A percentile compares a stretch with the other conserved stretches of the same genome.
These are phyloP conservation scores for Globisporangium cystogenes DNA, from an alignment of 352 stramenopile genomes.

Conservation along the genomic window DNA sequence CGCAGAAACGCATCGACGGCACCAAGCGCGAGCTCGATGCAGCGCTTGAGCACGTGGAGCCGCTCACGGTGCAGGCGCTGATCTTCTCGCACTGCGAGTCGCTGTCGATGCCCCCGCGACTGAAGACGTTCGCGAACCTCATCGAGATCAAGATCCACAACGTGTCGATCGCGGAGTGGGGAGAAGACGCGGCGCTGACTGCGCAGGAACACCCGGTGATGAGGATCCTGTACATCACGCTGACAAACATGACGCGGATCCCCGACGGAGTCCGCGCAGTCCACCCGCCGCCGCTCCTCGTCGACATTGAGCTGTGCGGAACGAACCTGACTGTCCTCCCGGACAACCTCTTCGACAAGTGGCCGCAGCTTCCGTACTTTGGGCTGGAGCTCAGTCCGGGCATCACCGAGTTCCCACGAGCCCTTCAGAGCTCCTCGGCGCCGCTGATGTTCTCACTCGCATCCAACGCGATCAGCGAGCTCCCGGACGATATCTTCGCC, in stretches of 20 bases:
- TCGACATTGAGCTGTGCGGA: constrained; percentile 7
- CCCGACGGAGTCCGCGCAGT: constrained; percentile 2
- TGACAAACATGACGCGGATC: constrained; percentile 4
- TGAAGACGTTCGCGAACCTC: constrained; percentile 12
- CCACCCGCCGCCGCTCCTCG: constrained; percentile 2
- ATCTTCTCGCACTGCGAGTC: constrained; percentile 13
- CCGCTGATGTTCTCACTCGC: too few species aligned
- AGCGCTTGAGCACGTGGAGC: neutral
- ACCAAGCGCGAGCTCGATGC: neutral
- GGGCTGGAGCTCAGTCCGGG: constrained; percentile 8
- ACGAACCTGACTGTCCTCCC: constrained; percentile 15
- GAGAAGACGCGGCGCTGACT: constrained; percentile 5
- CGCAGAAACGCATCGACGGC: neutral
- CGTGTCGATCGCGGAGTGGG: constrained; percentile 15
- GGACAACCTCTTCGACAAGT: constrained; percentile 5
- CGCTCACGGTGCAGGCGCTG: constrained; percentile 1
- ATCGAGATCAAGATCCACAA: constrained; percentile 18
- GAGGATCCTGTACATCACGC: neutral
- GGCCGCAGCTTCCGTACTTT: constrained; percentile 3
- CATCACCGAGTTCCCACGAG: neutral
- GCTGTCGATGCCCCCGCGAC: constrained; percentile 7
- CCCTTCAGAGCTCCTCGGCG: too few species aligned
- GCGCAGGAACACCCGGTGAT: neutral
- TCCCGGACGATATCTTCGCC: too few species aligned
- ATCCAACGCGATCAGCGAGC: too few species aligned